Evolutionary conservation across 331 rosid species (phyloP).

Genomic region (Dryas integrifolia): DNA sequence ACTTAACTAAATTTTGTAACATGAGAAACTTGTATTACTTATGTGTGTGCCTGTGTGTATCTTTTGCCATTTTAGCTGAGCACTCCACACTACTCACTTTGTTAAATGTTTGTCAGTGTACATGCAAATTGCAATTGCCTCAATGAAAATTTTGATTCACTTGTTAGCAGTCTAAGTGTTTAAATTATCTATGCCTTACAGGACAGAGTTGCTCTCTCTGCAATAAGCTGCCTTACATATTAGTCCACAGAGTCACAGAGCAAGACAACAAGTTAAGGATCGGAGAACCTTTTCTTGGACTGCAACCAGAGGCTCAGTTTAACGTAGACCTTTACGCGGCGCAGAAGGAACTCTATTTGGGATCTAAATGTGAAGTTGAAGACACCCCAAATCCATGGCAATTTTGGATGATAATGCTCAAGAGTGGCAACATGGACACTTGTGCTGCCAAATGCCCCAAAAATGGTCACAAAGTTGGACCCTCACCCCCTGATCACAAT

Average conservation of each 20-base stretch:
- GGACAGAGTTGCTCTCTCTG: constrained; percentile 20
- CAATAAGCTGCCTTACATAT: constrained; percentile 24
- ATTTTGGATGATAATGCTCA: constrained; percentile 63
- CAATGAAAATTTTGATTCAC: background rate
- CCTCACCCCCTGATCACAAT: constrained; percentile 19
- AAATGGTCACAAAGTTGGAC: constrained; percentile 33
- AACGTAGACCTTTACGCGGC: constrained; percentile 41
- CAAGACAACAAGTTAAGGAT: constrained; percentile 34
- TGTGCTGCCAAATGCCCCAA: constrained; percentile 44
- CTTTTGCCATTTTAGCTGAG: too few species aligned
- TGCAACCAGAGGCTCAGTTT: constrained; percentile 19
- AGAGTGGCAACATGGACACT: constrained; percentile 57
- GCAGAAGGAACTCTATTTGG: constrained; percentile 47
- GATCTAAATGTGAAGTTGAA: constrained; percentile 38
- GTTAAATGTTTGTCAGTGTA: too few species aligned
- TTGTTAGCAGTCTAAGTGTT: background rate
- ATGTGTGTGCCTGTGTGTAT: too few species aligned
- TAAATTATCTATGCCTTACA: constrained; percentile 4
- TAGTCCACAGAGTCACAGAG: constrained; percentile 47
- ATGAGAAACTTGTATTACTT: too few species aligned
- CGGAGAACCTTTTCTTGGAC: constrained; percentile 31
- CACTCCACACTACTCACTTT: too few species aligned
- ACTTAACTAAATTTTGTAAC: background rate
- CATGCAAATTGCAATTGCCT: too few species aligned
- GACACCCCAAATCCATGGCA: constrained; percentile 41